Evolutionary conservation across 495 filamentous ascomycete species (phyloP).

Genomic region (Penicillium cataractarum): DNA sequence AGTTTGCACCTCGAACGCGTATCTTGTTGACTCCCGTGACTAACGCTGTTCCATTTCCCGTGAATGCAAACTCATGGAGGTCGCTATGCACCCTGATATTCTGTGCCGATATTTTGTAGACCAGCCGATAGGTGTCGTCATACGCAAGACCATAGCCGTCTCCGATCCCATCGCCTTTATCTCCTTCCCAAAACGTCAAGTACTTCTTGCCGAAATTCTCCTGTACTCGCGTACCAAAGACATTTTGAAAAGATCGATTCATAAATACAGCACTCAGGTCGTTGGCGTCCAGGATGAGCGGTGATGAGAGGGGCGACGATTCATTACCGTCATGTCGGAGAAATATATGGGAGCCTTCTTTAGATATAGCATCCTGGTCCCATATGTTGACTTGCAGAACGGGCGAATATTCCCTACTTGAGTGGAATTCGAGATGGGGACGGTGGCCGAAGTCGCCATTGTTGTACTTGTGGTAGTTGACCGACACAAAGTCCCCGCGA

Average conservation of each 20-base stretch:
- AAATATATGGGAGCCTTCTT: conserved; percentile 26
- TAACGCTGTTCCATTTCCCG: background rate
- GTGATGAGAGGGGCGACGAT: conserved; percentile 23
- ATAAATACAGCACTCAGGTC: conserved; percentile 27
- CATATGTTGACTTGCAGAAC: conserved; percentile 26
- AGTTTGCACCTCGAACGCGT: background rate
- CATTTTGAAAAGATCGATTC: conserved; percentile 27
- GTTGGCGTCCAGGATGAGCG: conserved; percentile 22
- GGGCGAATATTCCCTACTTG: conserved; percentile 25
- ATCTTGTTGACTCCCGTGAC: background rate
- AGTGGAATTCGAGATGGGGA: conserved; percentile 28
- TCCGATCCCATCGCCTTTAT: conserved; percentile 9
- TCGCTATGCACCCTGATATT: conserved; percentile 10
- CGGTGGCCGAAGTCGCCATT: conserved; percentile 24
- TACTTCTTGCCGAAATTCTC: conserved; percentile 5
- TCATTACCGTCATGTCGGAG: conserved; percentile 28
- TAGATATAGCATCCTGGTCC: conserved; percentile 19
- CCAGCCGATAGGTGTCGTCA: conserved; percentile 25
- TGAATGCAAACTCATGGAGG: conserved; percentile 1
- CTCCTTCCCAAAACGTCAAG: conserved; percentile 3
- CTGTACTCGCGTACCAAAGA: conserved; percentile 21
- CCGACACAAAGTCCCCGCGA: conserved; percentile 20
- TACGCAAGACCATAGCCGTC: conserved; percentile 28
- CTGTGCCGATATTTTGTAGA: conserved; percentile 24
- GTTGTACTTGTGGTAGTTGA: conserved; percentile 23